These are phyloP conservation scores for Micromonas pusilla DNA, from an alignment of 139 green algal genomes.

Conservation along the genomic window DNA sequence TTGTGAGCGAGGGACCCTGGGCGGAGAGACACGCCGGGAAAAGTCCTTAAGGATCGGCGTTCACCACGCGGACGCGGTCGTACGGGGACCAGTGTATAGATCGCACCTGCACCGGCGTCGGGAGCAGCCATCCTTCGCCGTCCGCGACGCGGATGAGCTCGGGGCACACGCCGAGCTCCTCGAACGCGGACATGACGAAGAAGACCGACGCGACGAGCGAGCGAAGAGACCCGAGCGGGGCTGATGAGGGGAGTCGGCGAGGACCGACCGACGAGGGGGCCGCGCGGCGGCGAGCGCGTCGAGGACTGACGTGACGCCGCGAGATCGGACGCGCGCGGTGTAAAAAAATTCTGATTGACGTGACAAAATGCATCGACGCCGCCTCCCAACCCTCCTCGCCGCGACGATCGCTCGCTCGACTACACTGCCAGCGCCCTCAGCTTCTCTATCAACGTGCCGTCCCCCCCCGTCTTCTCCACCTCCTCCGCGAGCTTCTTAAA, in stretches of 20 bases:
- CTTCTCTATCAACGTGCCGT: neutral
- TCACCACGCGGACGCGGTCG: too few species aligned
- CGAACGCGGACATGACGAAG: conserved; percentile 53
- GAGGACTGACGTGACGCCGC: too few species aligned
- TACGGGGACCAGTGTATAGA: too few species aligned
- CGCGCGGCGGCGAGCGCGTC: neutral
- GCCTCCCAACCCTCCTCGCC: too few species aligned
- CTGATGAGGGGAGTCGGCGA: too few species aligned
- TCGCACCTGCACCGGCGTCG: conserved; percentile 67
- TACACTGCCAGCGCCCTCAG: neutral
- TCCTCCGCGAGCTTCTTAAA: conserved; percentile 3
- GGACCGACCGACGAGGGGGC: too few species aligned
- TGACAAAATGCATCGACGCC: neutral
- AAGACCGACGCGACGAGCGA: neutral
- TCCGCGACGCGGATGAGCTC: conserved; percentile 60
- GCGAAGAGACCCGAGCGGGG: too few species aligned
- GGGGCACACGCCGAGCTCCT: conserved; percentile 58
- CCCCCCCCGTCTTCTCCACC: neutral
- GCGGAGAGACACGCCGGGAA: too few species aligned
- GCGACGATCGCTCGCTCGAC: too few species aligned
- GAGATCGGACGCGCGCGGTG: too few species aligned
- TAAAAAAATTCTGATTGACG: neutral
- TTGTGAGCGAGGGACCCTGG: too few species aligned
- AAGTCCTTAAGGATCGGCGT: too few species aligned
- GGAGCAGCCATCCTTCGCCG: conserved; percentile 65